Evolutionary conservation across 2,329 filamentous ascomycete species (phyloP), one percentile per base, ranked within the genome.

Genomic region (Didymella keratinophila): DNA sequence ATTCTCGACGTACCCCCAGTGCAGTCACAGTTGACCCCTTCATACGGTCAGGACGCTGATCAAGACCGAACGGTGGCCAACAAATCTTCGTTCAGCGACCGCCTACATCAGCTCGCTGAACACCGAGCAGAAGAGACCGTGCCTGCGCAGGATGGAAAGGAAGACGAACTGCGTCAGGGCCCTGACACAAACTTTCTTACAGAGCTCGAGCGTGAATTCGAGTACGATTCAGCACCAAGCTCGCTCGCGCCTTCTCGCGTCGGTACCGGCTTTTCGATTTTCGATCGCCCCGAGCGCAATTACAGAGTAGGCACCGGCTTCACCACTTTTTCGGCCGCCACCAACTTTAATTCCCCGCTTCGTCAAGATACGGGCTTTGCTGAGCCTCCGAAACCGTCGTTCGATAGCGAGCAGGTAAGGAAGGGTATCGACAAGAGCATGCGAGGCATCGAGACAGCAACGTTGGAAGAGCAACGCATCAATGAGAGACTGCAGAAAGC

Each of bases 351-450:
- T 27, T 64, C 67, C 27, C 75, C 74, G 12, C 49, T 72, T 5
- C 74, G 76, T 52, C 71, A 77, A 52, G 75, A 77, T 46, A 76
- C 75, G 11, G 74, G 74, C 0, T 75, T 77, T 50, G 67, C 60
- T 16, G 66, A 71, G 18, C 43, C 60, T 12, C 58, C 65, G 27
- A 61, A 63, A 4, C 42, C 61, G 4, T 65, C 64, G 6, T 68
- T 61, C 27, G 71, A 75, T 16, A 68, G 52, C 41, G 71, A 73
- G 46, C 53, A 62, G 2, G 69, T 73, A 42, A 61, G 70, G 9
- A 62, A 66, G 28, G 70, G 68, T 27, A 52, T 74, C 7, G 70
- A 72, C 28, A 60, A 66, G 16, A 69, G 61, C 23, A 65, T 69
- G 52, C 54, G 53, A n/a, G 63, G 69, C 25, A 23, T 65, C 14